Conservation (phyloP, 2,329 filamentous ascomycete genomes). For the Ophiocordyceps sinensis region DNA sequence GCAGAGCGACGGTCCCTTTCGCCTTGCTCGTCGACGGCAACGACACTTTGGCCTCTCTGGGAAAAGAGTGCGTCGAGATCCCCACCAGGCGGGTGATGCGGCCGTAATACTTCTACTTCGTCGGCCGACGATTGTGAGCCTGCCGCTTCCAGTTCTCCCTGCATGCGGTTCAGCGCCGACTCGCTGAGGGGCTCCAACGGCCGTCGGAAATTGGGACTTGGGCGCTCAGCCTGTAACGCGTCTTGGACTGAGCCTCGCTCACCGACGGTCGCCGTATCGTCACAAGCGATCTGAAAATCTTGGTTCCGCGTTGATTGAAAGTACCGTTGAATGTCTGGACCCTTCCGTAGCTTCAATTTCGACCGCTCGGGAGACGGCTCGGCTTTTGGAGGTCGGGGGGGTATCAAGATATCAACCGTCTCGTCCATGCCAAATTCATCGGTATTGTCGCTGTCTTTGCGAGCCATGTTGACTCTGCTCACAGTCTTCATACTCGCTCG, state of each 20-base stretch:
- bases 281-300: constrained; percentile 18
- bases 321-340: constrained; percentile 17
- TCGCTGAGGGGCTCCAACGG: constrained; percentile 7
- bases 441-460: constrained; percentile 16
- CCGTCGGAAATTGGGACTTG: neutral
- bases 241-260: neutral
- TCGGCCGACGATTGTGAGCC: constrained; percentile 2
- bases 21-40: neutral
- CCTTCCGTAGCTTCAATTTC: constrained; percentile 3
- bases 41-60: neutral
- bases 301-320: constrained; percentile 10
- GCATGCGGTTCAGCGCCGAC: constrained; percentile 7
- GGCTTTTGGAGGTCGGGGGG: constrained; percentile 3
- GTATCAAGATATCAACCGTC: constrained; percentile 12
- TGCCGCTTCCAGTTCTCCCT: constrained; percentile 4
- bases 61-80: neutral
- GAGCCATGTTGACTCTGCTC: constrained; percentile 17
- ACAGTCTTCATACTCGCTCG: constrained; percentile 13
- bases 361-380: neutral
- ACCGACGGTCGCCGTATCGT: constrained; percentile 16
- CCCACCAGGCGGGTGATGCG: neutral
- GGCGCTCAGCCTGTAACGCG: neutral
- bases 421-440: constrained; percentile 11
- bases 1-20: neutral
- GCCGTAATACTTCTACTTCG: neutral